Conservation (phyloP, 2,329 filamentous ascomycete species). For the Coniochaeta sp. region DNA sequence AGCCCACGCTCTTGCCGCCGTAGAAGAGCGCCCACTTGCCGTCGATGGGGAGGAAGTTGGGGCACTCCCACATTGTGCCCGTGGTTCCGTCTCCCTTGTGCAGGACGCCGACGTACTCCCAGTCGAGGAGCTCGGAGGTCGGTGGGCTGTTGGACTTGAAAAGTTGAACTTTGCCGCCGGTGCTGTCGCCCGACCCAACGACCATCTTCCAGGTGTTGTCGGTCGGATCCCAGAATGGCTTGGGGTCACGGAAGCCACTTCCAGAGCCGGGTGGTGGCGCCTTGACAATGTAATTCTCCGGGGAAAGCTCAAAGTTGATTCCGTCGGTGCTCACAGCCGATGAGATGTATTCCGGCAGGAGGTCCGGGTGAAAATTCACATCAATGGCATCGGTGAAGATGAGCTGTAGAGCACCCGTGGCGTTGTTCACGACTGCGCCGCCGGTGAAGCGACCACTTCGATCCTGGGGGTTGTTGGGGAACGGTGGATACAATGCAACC, state of each 20-base stretch:
- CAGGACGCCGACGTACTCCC: slow-evolving; percentile 15
- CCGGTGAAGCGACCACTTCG: slow-evolving; percentile 17
- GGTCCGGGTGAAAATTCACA: slow-evolving; percentile 13
- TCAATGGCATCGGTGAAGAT: slow-evolving; percentile 18
- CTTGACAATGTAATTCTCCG: slow-evolving; percentile 12
- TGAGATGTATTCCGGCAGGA: slow-evolving; percentile 13
- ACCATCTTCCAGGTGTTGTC: slow-evolving; percentile 18
- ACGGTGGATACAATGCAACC: slow-evolving; percentile 13
- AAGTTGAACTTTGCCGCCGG: slow-evolving; percentile 13
- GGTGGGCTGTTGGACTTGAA: slow-evolving; percentile 12
- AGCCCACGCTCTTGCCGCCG: slow-evolving; percentile 12
- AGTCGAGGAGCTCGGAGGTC: slow-evolving; percentile 7
- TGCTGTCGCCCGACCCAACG: slow-evolving; percentile 12
- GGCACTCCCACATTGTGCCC: slow-evolving; percentile 18
- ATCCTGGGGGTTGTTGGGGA: slow-evolving; percentile 9
- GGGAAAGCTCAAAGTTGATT: slow-evolving; percentile 12
- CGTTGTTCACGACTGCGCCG: slow-evolving; percentile 13
- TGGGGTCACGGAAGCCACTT: slow-evolving; percentile 17
- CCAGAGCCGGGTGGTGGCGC: slow-evolving; percentile 11
- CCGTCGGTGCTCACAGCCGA: slow-evolving; percentile 16
- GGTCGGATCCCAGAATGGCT: slow-evolving; percentile 16
- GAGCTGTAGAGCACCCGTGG: slow-evolving; percentile 11
- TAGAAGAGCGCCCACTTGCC: slow-evolving; percentile 21
- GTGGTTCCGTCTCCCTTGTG: slow-evolving; percentile 18
- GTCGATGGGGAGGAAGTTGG: slow-evolving; percentile 19